These are phyloP conservation scores for Phytomonas sp. DNA, from an alignment of 208 protist genomes.

Conservation along the genomic window DNA sequence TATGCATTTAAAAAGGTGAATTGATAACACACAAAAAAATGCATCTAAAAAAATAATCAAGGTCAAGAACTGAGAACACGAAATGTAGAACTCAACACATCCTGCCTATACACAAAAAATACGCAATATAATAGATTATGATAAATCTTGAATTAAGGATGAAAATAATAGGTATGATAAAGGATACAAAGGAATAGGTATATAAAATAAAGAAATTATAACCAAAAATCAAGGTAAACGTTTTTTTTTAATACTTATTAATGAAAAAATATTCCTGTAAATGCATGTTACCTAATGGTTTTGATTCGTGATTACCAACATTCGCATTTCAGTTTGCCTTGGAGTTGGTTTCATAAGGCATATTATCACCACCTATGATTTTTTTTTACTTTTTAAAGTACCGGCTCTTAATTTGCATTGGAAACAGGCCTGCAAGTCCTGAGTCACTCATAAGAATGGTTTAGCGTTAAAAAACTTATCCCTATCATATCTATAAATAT, in stretches of 20 bases:
- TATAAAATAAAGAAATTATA: neutral
- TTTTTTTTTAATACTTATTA: too few species aligned
- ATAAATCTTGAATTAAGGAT: neutral
- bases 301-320: neutral
- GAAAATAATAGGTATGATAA: slow-evolving; percentile 1
- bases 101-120: slow-evolving; percentile 4
- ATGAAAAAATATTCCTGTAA: neutral
- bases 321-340: slow-evolving; percentile 7
- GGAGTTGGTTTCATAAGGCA: slow-evolving; percentile 1
- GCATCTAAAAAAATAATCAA: neutral
- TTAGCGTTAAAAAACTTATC: neutral
- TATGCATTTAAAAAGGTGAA: neutral
- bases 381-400: slow-evolving; percentile 3
- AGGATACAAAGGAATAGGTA: slow-evolving; percentile 2
- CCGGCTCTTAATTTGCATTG: neutral
- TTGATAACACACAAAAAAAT: slow-evolving; percentile 3
- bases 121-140: slow-evolving; percentile 5
- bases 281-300: neutral
- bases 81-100: neutral
- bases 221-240: slow-evolving; percentile 4
- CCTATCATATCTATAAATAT: neutral
- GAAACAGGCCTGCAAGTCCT: neutral
- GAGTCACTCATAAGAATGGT: neutral
- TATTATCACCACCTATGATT: neutral
- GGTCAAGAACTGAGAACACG: slow-evolving; percentile 10